Base-by-base conservation (phyloP, 108 stramenopile genomes). In the Aurantiochytrium sp. region DNA sequence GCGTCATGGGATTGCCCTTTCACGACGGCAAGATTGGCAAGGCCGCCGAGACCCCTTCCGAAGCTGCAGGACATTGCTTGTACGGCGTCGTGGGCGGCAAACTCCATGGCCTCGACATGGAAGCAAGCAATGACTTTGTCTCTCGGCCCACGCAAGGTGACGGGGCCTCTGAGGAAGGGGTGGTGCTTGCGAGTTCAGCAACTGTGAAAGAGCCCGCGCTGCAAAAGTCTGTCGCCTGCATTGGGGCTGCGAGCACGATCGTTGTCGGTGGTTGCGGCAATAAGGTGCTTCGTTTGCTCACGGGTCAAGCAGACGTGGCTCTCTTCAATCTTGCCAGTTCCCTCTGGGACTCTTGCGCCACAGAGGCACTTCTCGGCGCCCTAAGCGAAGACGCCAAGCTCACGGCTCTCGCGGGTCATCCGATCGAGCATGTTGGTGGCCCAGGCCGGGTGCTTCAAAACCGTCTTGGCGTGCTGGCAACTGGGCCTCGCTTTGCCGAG, bases 1-100 rank as follows among this genome's bases (percentile, higher is more conserved):
- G 96, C 28, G 95, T 93, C 43, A 92, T 96, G 28, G 95, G 95
- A 10, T 71, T 96, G 72, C 96, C 96, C 18, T 95, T 96, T 89
- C 58, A 58, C 59, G 87, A 88, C 58, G 87, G 76, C 6, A 53
- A 47, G n/a, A 23, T 83, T 23, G 76, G 76, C 76, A 53, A 23
- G 35, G 25, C 64, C 42, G 64, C 64, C 64, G 64, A 8, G 42
- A 18, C 64, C 64, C 21, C 64, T 23, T 69, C 64, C 25, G 8
- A 8, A 8, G 64, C 64, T 6, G 42, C 25, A 8, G 64, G 64
- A 8, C 64, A 69, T 23, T 69, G 64, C 25, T 76, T 93, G 18
- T 95, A 94, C 90, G 95, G 92, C 49, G 69, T 94, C 16, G 92
- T 93, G 23, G 93, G 92, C n/a, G 89, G 44, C 18, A 90, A 88